Conservation (phyloP, 257 asterid genomes). For the Nicotiana attenuata region DNA sequence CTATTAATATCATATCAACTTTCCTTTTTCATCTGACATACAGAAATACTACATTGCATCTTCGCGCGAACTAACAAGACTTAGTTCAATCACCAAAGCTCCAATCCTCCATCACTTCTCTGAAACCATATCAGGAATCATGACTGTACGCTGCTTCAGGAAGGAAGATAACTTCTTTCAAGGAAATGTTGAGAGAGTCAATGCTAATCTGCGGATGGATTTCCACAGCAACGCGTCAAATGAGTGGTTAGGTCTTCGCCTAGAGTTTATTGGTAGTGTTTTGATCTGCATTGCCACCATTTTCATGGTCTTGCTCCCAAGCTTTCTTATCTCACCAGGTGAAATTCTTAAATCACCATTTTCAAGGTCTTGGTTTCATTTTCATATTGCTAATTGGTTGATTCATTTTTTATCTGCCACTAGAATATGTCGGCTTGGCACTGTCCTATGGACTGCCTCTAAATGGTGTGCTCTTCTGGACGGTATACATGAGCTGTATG, state of each 20-base stretch:
- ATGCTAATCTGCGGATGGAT: conserved; percentile 48
- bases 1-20: neutral
- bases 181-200: conserved; percentile 45
- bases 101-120: conserved; percentile 79
- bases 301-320: conserved; percentile 55
- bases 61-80: conserved; percentile 71
- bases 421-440: conserved; percentile 59
- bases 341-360: neutral
- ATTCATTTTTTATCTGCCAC: neutral
- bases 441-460: conserved; percentile 65
- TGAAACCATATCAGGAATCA: conserved; percentile 59
- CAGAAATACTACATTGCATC: conserved; percentile 61
- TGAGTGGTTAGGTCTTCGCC: conserved; percentile 80
- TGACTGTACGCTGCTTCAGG: conserved; percentile 63
- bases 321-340: conserved; percentile 57
- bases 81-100: conserved; percentile 57
- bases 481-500: conserved; percentile 34
- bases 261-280: conserved; percentile 62
- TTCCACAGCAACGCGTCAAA: conserved; percentile 64
- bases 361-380: too few relatives aligned
- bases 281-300: conserved; percentile 42
- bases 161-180: conserved; percentile 43
- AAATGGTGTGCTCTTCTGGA: conserved; percentile 37
- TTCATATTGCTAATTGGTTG: neutral
- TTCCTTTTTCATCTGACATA: neutral